Evolutionary conservation across 2,329 filamentous ascomycete genomes (phyloP).

Genomic region (Calonectria pauciramosa): DNA sequence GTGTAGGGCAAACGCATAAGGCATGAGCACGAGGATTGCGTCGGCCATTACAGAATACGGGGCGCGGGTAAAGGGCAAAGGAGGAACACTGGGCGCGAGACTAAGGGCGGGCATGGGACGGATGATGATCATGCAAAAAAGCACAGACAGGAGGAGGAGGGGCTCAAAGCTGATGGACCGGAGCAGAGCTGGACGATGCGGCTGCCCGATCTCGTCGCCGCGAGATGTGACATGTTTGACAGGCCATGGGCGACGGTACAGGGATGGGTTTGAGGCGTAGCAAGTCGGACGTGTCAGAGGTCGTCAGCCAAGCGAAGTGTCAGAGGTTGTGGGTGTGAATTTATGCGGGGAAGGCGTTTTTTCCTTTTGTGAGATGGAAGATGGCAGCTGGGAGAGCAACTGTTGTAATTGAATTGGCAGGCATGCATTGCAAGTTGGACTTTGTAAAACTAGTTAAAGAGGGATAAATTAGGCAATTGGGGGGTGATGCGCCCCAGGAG

Average conservation of each 20-base stretch:
- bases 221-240: conserved; percentile 28
- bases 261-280: conserved; percentile 23
- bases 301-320: conserved; percentile 20
- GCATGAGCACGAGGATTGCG: conserved; percentile 21
- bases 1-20: conserved; percentile 7
- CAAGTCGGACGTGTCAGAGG: conserved; percentile 16
- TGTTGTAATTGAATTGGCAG: conserved; percentile 38
- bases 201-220: conserved; percentile 26
- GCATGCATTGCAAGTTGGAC: conserved; percentile 28
- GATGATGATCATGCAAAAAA: conserved; percentile 29
- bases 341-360: conserved; percentile 41
- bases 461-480: conserved; percentile 28
- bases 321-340: conserved; percentile 21
- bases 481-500: neutral
- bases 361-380: conserved; percentile 23
- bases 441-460: conserved; percentile 38
- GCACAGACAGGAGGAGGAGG: conserved; percentile 33
- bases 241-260: conserved; percentile 5
- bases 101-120: conserved; percentile 28
- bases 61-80: conserved; percentile 11
- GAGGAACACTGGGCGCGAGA: conserved; percentile 15
- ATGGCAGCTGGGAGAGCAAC: conserved; percentile 22
- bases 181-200: conserved; percentile 26
- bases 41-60: conserved; percentile 8
- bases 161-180: conserved; percentile 22